phyloP scores from a whole-genome alignment of 2,329 filamentous ascomycete species.

The Claviceps fusiformis region DNA sequence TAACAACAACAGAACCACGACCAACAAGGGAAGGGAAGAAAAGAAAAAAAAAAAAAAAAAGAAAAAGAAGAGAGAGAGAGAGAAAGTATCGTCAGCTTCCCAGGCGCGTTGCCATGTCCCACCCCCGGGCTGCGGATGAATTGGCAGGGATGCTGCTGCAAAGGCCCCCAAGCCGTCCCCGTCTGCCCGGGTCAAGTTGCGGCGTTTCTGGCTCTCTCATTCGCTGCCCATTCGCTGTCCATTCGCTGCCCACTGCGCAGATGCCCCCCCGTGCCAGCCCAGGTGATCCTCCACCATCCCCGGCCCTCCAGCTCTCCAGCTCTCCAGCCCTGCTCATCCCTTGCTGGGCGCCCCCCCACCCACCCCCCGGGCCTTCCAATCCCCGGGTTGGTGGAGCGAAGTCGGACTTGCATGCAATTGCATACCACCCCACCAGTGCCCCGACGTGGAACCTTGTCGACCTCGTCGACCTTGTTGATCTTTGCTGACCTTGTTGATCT shows the following conservation, averaged over 20 bases:
- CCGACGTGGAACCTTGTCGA: too few species aligned
- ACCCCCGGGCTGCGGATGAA: neutral
- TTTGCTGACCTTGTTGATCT: too few species aligned
- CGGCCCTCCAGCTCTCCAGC: neutral
- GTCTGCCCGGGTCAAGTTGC: too few species aligned
- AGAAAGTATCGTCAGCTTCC: neutral
- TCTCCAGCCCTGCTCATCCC: too few species aligned
- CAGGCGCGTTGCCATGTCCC: neutral
- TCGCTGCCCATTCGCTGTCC: neutral
- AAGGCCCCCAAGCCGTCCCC: too few species aligned
- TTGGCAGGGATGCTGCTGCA: too few species aligned
- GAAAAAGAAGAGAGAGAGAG: too few species aligned
- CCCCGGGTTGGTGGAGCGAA: slow-evolving; percentile 1
- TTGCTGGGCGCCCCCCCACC: too few species aligned
- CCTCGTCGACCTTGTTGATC: too few species aligned
- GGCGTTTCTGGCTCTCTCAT: neutral
- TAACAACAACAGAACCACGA: too few species aligned
- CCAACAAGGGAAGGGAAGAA: neutral
- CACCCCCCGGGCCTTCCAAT: too few species aligned
- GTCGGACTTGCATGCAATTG: slow-evolving; percentile 1
- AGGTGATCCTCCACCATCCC: neutral
- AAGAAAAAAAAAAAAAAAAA: too few species aligned
- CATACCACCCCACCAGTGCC: neutral
- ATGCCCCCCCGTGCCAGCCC: neutral
- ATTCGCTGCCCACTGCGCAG: neutral